Conservation (phyloP, 1,284 basidiomycete genomes). For the Ustilago crameri region DNA sequence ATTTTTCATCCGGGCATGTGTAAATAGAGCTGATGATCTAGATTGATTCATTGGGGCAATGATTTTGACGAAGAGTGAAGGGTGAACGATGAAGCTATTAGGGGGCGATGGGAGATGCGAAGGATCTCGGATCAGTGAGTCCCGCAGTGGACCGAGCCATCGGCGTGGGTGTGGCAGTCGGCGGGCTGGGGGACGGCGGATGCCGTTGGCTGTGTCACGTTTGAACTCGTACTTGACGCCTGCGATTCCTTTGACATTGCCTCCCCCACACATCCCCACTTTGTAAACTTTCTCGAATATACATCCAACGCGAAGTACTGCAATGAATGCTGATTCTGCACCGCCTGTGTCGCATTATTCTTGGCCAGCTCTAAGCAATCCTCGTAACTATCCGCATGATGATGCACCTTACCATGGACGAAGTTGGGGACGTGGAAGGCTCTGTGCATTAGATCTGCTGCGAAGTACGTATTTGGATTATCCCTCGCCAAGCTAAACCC, state of each 20-base stretch:
- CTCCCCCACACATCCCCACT: constrained; percentile 55
- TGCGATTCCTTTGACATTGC: no score
- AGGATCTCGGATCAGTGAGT: constrained; percentile 31
- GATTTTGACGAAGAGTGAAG: no score
- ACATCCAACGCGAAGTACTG: constrained; percentile 70
- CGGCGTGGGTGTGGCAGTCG: constrained; percentile 48
- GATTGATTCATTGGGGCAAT: no score
- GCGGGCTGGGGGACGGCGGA: no score
- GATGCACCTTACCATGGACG: constrained; percentile 64
- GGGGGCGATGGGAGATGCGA: no score
- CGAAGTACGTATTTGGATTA: constrained; percentile 64
- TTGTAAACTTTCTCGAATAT: constrained; percentile 67
- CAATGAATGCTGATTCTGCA: constrained; percentile 68
- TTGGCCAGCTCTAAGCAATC: constrained; percentile 68
- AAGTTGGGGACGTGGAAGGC: constrained; percentile 68
- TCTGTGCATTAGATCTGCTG: constrained; percentile 69
- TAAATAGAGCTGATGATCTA: constrained; percentile 7
- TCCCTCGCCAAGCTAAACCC: constrained; percentile 67
- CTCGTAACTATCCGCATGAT: constrained; percentile 67
- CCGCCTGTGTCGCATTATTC: constrained; percentile 64
- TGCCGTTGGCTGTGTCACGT: no score
- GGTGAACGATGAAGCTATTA: no score
- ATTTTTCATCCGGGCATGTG: no score
- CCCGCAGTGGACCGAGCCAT: constrained; percentile 42
- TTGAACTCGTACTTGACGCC: constrained; percentile 6